Evolutionary conservation across 2,329 filamentous ascomycete genomes (phyloP), one percentile per base, ranked within the genome.

Genomic region (Aspergillus arachidicola): DNA sequence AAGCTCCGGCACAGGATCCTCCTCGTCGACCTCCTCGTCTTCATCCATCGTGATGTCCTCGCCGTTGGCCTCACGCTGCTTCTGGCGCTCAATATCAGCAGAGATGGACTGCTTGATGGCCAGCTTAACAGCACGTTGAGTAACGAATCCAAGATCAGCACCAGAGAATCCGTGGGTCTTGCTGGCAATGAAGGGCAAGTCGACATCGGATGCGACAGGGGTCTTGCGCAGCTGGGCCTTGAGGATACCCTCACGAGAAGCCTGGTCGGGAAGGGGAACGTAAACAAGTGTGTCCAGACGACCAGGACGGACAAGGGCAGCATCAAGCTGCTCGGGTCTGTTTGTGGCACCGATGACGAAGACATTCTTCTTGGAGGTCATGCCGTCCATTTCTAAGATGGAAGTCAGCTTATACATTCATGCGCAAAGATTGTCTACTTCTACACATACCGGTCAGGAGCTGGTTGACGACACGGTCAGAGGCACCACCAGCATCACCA

Each of bases 321-420:
- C 95, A 81, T 99, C 95, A 64, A 99, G 91, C 85, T 98, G 95
- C 85, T 99, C 95, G 50, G 95, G 95, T 84, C 95, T 88, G 86
- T 99, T 99, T 81, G 95, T 99, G 53, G 95, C 95, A 79, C 95
- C 95, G 73, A 99, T 99, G 69, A 99, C 95, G 82, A 99, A 99
- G 69, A 99, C 95, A 79, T 99, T 99, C 91, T 99, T 99, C 92
- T 99, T 99, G 45, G 94, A 97, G 53, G 94, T 98, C 94, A 98
- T 98, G 74, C 94, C 94, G 72, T 98, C 94, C 94, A 98, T 97
- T 88, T 98, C 93, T 91, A 69, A 50, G 67, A 26, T 34, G 54
- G 12, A 59, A 51, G 72, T 87, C 80, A 88, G 84, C 19, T 38
- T 51, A 21, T 30, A 19, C 19, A 21, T 6, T 32, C 9, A 51